Conservation (phyloP, 257 asterid genomes). For the Rhazya stricta region DNA sequence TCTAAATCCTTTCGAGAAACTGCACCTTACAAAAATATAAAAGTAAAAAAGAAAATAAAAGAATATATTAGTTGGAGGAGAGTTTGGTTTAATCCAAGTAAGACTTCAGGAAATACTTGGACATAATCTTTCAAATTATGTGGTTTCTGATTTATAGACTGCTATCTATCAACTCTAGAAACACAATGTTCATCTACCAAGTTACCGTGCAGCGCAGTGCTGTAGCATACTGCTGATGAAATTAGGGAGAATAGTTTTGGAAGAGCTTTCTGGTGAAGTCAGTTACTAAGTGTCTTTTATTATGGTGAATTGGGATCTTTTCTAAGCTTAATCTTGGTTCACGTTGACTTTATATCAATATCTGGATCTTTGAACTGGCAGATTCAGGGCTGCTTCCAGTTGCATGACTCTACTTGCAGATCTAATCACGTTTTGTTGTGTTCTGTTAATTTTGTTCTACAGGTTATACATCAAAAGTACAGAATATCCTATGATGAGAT, state of each 20-base stretch:
- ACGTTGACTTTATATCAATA: background rate
- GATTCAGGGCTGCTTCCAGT: background rate
- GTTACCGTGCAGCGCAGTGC: background rate
- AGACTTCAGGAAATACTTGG: background rate
- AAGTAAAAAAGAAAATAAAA: background rate
- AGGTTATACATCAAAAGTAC: slow-evolving; percentile 98
- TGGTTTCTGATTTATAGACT: background rate
- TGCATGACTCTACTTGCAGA: background rate
- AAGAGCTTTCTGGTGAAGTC: background rate
- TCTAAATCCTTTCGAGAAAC: background rate
- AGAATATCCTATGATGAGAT: slow-evolving; percentile 96
- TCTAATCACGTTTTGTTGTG: background rate
- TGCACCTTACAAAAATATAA: background rate
- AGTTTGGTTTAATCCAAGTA: background rate
- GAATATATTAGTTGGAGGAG: background rate
- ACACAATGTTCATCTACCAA: background rate
- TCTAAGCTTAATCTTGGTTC: background rate
- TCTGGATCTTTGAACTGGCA: background rate
- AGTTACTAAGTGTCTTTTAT: background rate
- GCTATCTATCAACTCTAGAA: background rate
- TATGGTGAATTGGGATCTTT: background rate
- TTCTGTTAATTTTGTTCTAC: slow-evolving; percentile 22
- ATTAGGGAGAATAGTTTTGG: background rate
- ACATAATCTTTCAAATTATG: background rate
- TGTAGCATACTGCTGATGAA: background rate